Percentiles rank a stretch among this genome's conserved stretches.
phyloP scores from a whole-genome alignment of 1,284 basidiomycete genomes.

The Apiotrichum siamense region DNA sequence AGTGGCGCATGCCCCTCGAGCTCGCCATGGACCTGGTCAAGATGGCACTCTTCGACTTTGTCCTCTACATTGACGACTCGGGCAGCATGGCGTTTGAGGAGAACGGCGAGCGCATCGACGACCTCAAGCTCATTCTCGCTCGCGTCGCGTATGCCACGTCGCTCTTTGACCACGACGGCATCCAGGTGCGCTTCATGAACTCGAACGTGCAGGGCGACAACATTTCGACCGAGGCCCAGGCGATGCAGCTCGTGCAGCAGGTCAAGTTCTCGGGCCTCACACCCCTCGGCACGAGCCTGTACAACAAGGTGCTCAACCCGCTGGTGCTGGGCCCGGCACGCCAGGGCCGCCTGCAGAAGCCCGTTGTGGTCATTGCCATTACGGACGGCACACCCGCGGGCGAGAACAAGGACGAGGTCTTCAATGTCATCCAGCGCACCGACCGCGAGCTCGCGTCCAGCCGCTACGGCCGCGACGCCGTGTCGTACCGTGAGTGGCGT shows the following conservation, averaged over 20 bases:
- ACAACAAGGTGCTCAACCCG: constrained; percentile 49
- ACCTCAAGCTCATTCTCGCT: constrained; percentile 48
- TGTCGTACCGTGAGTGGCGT: constrained; percentile 46
- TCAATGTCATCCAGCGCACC: constrained; percentile 46
- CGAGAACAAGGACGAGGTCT: constrained; percentile 44
- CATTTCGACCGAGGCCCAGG: constrained; percentile 45
- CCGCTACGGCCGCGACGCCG: constrained; percentile 48
- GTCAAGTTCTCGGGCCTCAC: constrained; percentile 50
- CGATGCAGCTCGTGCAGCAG: constrained; percentile 43
- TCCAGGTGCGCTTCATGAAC: constrained; percentile 51
- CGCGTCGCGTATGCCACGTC: constrained; percentile 48
- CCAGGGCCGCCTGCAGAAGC: constrained; percentile 45
- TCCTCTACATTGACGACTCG: constrained; percentile 48
- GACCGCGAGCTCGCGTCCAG: constrained; percentile 41
- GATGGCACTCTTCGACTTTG: constrained; percentile 45
- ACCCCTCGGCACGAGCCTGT: constrained; percentile 48
- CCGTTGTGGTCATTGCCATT: constrained; percentile 47
- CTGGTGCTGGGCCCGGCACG: constrained; percentile 48
- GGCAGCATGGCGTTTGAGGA: constrained; percentile 49
- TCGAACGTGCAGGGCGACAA: constrained; percentile 47
- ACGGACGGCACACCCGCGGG: constrained; percentile 49
- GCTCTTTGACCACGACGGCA: constrained; percentile 51
- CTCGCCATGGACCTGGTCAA: constrained; percentile 30
- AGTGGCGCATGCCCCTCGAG: constrained; percentile 47
- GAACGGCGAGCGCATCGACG: constrained; percentile 46